Evolutionary conservation across 768 basidiomycete genomes (phyloP).

Genomic region (Trichaptum fuscoviolaceum): DNA sequence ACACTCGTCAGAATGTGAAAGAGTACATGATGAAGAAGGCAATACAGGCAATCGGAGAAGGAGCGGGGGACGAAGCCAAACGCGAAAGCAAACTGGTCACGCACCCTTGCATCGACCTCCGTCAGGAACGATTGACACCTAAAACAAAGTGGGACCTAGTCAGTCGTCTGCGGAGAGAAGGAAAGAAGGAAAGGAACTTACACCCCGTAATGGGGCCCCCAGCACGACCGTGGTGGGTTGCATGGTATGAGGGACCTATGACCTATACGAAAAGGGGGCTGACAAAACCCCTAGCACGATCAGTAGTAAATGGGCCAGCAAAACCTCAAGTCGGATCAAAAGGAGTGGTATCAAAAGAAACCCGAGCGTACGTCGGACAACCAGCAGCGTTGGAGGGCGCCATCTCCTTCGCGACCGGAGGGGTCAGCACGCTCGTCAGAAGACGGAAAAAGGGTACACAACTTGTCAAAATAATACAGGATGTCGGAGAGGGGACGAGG

Average conservation of each 20-base stretch:
- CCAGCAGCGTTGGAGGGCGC: background rate
- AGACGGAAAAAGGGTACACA: background rate
- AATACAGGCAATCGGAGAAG: no score
- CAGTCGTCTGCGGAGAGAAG: background rate
- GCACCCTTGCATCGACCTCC: no score
- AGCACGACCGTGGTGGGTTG: background rate
- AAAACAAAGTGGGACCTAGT: background rate
- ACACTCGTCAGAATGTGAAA: background rate
- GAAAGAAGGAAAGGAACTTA: background rate
- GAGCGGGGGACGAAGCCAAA: no score
- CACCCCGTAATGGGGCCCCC: no score
- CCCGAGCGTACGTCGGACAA: background rate
- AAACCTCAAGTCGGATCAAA: background rate
- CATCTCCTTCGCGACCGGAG: background rate
- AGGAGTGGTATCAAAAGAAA: background rate
- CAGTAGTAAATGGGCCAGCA: background rate
- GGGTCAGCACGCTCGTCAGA: background rate
- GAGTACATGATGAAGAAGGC: background rate
- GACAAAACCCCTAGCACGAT: background rate
- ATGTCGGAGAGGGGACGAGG: background rate
- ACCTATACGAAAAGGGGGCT: background rate
- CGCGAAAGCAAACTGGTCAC: no score
- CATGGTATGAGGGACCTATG: background rate
- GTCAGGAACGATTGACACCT: no score
- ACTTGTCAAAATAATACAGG: background rate